These are phyloP conservation scores for Annulohypoxylon stygium DNA, from an alignment of 495 filamentous ascomycete genomes.

Conservation along the genomic window DNA sequence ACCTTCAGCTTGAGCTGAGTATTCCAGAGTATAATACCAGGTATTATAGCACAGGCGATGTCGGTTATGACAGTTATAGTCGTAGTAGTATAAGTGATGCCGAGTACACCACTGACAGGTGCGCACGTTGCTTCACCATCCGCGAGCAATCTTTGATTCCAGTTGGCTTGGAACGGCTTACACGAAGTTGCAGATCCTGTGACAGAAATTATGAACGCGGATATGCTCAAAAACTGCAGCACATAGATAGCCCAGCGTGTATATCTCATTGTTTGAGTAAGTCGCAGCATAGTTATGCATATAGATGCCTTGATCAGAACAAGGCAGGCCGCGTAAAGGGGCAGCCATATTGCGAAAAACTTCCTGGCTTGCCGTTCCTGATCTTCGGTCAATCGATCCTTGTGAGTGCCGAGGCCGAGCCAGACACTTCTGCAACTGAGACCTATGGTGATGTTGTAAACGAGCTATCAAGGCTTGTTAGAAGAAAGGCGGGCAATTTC, in stretches of 20 bases:
- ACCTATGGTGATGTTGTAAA: conserved; percentile 15
- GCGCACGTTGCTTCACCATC: conserved; percentile 23
- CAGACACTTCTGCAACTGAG: conserved; percentile 9
- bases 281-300: conserved; percentile 39
- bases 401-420: conserved; percentile 10
- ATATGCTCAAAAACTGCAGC: conserved; percentile 9
- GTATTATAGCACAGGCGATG: conserved; percentile 35
- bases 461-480: conserved; percentile 21
- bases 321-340: conserved; percentile 32
- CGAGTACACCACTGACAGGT: not conserved
- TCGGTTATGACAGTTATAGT: conserved; percentile 32
- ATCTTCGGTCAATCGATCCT: not conserved
- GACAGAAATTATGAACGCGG: conserved; percentile 21
- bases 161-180: conserved; percentile 24
- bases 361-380: conserved; percentile 9
- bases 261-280: conserved; percentile 25
- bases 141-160: conserved; percentile 15
- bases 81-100: conserved; percentile 23
- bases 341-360: conserved; percentile 37
- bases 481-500: not conserved
- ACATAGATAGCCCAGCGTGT: conserved; percentile 27
- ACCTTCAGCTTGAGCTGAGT: conserved; percentile 34
- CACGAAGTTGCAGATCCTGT: conserved; percentile 24
- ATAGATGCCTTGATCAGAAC: conserved; percentile 39
- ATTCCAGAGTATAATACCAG: conserved; percentile 40